Evolutionary conservation across 176 grass and related monocot genomes (phyloP), one percentile per base, ranked within the genome.

Genomic region (Areca catechu): DNA sequence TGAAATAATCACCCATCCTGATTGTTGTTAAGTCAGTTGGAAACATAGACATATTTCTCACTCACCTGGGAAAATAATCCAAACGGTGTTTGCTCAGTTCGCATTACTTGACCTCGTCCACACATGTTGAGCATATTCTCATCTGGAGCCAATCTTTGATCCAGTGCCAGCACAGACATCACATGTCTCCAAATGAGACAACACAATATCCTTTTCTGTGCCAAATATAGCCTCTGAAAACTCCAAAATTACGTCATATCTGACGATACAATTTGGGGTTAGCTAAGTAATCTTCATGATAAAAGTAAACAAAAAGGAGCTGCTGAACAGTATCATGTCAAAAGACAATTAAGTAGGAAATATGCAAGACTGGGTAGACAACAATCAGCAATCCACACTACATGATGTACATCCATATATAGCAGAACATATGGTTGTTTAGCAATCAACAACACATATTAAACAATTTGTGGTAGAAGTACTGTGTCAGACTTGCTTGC

Each of bases 191-290:
- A 97, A 80, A 88, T 97, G 92, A 57, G 92, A 91, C 64, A 97
- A 72, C 74, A 97, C 65, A 62, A 97, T 85, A 72, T 97, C 92
- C 60, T 88, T 97, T 71, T 97, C 92, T 49, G 78, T 74, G 69
- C 92, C 86, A 88, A 97, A 97, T 75, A 97, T 88, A 20, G 78
- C 87, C 69, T 97, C 92, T 43, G 86, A 85, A 78, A 97, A 97
- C 71, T 80, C 78, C 51, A 97, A 71, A 65, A 71, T 79, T 70
- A 97, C 78, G 78, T 97, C 92, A 74, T 91, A 91, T 81, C 92
- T 97, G 78, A 58, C 51, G 55, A 73, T 51, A 70, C 54, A 22
- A 10, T 48, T 70, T 71, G 24, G 24, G 20, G 53, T 65, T 48
- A 66, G 34, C 10, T 43, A 12, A 43, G 27, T 29, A 29, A 29